Base-by-base conservation (phyloP, 2,329 filamentous ascomycete species). In the Penicillium sp. region DNA sequence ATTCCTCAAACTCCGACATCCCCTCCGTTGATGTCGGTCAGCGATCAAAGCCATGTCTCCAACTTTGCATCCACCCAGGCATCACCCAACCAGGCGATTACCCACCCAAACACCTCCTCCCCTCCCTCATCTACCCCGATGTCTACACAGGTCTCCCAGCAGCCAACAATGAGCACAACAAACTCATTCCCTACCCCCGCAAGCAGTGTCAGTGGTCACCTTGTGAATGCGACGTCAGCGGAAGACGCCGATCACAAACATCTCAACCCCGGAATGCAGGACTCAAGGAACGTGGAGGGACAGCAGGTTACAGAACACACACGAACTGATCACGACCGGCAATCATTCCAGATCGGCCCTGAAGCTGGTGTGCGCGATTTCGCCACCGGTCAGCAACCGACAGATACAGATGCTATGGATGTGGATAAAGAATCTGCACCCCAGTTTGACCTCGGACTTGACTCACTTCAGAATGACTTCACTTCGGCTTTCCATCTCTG, bases 11-110 rank as follows among this genome's bases (percentile, higher is more conserved):
- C 73, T 37, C 73, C 73, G 62, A 76, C 71, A 68, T 78, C 76
- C 59, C 73, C 76, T 76, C 74, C 75, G 72, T 79, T 78, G 73
- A 81, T 81, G 78, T 79, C 78, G 74, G 75, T 78, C 69, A 76
- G 75, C 66, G 73, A 77, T 68, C 75, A 75, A 69, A 79, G 74
- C 66, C 75, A 81, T 81, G 78, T 74, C 71, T 73, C 76, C 67
- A 71, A 72, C 65, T 74, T 77, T 69, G 69, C 72, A 70, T 72
- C 76, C 65, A 70, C 73, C 68, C 76, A 79, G 69, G 70, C 75
- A 67, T 78, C 77, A 70, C 74, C 77, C 62, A 73, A 74, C 65
- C 72, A 78, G 72, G 70, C 74, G 68, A 74, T 72, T 64, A 70
- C 71, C 66, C 75, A 75, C 70, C 67, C 71, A 64, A 70, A 73